These are phyloP conservation scores for Coniella lustricola DNA, from an alignment of 2,329 filamentous ascomycete genomes.

Conservation along the genomic window DNA sequence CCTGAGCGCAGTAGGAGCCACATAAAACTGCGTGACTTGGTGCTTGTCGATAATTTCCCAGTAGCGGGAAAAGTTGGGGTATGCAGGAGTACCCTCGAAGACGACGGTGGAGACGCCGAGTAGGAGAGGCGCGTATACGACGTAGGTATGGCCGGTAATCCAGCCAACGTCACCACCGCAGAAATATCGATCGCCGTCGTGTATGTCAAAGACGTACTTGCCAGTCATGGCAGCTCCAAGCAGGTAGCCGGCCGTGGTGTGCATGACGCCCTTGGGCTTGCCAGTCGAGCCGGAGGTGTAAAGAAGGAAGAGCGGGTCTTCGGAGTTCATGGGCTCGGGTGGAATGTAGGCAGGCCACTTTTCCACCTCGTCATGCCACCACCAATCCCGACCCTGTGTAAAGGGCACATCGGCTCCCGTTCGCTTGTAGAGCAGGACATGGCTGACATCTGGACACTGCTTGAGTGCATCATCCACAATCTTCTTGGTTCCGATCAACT, in stretches of 20 bases:
- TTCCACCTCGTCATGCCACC: conserved; percentile 98
- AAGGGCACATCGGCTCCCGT: conserved; percentile 89
- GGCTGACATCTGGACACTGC: conserved; percentile 82
- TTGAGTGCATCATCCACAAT: conserved; percentile 97
- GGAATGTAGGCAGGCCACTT: conserved; percentile 93
- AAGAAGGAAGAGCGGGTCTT: conserved; percentile 93
- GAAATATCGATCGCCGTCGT: conserved; percentile 89
- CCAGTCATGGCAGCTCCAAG: conserved; percentile 86
- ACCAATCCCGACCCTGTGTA: conserved; percentile 81
- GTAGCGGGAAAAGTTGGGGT: conserved; percentile 96
- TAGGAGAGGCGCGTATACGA: conserved; percentile 90
- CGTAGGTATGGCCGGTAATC: conserved; percentile 98
- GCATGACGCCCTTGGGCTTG: conserved; percentile 98
- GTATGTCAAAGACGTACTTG: conserved; percentile 98
- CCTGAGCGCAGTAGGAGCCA: conserved; percentile 87
- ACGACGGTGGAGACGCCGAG: conserved; percentile 92
- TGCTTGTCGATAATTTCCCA: conserved; percentile 98
- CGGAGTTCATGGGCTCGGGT: conserved; percentile 81
- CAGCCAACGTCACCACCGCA: conserved; percentile 97
- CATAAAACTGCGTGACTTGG: conserved; percentile 95
- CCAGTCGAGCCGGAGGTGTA: conserved; percentile 98
- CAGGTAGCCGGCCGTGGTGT: conserved; percentile 94
- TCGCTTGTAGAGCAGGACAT: conserved; percentile 88
- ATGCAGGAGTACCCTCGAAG: conserved; percentile 95
- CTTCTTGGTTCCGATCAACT: conserved; percentile 96